A percentile compares a stretch with the other conserved stretches of the same genome.
Conservation (phyloP, 2,329 filamentous ascomycete genomes). For the Fusarium sp. region DNA sequence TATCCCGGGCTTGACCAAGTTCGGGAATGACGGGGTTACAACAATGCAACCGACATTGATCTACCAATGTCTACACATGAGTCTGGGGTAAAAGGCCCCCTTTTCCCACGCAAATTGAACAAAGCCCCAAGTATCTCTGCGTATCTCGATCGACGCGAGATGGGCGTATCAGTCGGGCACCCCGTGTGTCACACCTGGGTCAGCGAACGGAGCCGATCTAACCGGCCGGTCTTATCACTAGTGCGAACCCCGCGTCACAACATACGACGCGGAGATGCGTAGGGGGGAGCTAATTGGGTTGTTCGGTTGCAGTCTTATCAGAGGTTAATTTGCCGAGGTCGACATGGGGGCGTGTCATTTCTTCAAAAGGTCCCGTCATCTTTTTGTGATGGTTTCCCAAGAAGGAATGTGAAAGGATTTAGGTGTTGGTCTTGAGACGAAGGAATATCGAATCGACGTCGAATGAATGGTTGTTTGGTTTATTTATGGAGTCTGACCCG, state of each 20-base stretch:
- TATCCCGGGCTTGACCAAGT: background rate
- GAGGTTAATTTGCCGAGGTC: background rate
- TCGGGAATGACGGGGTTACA: background rate
- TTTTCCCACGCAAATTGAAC: background rate
- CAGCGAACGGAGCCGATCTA: conserved; percentile 6
- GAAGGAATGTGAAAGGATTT: background rate
- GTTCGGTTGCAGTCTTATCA: background rate
- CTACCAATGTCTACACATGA: background rate
- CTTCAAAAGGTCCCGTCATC: background rate
- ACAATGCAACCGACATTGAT: background rate
- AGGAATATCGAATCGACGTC: background rate
- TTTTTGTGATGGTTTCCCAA: background rate
- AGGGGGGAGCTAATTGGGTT: background rate
- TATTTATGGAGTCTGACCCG: background rate
- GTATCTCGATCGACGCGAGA: background rate
- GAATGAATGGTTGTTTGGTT: background rate
- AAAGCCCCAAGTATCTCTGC: background rate
- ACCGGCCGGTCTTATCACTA: background rate
- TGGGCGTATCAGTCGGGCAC: background rate
- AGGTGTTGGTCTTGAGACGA: background rate
- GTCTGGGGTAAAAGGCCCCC: background rate
- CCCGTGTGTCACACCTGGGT: background rate
- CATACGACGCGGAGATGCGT: background rate
- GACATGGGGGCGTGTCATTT: background rate
- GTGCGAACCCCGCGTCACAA: background rate